These are phyloP conservation scores for Cadophora gregata DNA, from an alignment of 2,329 filamentous ascomycete genomes.

Conservation along the genomic window DNA sequence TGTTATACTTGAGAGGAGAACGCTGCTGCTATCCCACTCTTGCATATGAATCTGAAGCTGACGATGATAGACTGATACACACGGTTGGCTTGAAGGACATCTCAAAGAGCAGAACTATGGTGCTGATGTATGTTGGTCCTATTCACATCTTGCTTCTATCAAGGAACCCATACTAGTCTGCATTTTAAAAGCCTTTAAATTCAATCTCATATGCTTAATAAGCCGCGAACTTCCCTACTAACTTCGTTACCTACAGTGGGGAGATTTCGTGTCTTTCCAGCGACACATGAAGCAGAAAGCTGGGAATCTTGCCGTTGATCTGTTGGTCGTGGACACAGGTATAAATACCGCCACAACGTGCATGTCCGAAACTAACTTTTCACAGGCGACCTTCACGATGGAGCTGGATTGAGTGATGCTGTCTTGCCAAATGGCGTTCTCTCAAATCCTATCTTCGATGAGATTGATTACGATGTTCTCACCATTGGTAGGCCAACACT, in stretches of 20 bases:
- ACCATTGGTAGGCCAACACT: slow-evolving; percentile 59
- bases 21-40: background rate
- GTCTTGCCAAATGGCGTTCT: slow-evolving; percentile 87
- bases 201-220: no score
- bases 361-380: background rate
- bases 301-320: slow-evolving; percentile 77
- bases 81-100: slow-evolving; percentile 90
- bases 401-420: slow-evolving; percentile 90
- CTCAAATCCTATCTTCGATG: slow-evolving; percentile 82
- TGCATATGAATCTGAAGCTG: slow-evolving; percentile 11
- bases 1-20: background rate
- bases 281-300: slow-evolving; percentile 79
- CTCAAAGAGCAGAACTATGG: slow-evolving; percentile 88
- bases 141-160: background rate
- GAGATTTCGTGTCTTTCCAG: slow-evolving; percentile 93
- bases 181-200: no score
- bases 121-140: slow-evolving; percentile 61
- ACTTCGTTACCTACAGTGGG: slow-evolving; percentile 61
- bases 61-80: slow-evolving; percentile 37
- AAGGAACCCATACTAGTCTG: no score
- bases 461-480: slow-evolving; percentile 82
- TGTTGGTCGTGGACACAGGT: slow-evolving; percentile 88
- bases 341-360: background rate
- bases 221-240: background rate
- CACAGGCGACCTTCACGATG: slow-evolving; percentile 76